These are phyloP conservation scores for Citrus glauca DNA, from an alignment of 345 rosid species.

Conservation along the genomic window DNA sequence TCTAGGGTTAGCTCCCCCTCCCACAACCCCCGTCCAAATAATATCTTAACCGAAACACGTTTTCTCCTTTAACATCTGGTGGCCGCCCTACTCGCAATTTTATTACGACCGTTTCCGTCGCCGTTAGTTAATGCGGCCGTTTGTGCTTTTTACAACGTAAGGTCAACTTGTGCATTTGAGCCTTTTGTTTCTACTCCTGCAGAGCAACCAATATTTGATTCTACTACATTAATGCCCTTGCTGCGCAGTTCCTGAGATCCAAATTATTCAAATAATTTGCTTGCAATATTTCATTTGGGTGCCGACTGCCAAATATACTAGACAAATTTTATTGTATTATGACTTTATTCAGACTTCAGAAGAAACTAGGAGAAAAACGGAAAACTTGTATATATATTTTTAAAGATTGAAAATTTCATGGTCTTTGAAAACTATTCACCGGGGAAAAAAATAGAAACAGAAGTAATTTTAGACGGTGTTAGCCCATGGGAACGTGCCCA, in stretches of 20 bases:
- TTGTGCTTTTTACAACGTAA: background rate
- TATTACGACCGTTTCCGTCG: background rate
- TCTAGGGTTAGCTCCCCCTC: constrained; percentile 19
- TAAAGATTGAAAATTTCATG: too few species aligned
- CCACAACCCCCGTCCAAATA: background rate
- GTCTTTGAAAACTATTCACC: background rate
- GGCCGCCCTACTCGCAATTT: background rate
- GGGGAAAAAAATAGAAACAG: background rate
- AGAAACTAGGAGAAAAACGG: too few species aligned
- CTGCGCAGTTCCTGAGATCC: too few species aligned
- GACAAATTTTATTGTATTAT: too few species aligned
- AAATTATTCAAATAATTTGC: too few species aligned
- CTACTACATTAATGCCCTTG: too few species aligned
- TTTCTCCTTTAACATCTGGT: constrained; percentile 5
- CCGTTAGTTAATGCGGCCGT: constrained; percentile 1
- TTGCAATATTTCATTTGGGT: too few species aligned
- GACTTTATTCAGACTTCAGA: too few species aligned
- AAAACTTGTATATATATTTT: too few species aligned
- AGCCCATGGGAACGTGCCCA: background rate
- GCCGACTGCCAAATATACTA: too few species aligned
- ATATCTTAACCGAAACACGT: constrained; percentile 27
- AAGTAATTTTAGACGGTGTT: constrained; percentile 11
- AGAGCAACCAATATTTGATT: too few species aligned
- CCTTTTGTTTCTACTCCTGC: background rate
- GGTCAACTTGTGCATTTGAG: background rate